Base-by-base conservation (phyloP, 352 stramenopile species). In the Pilasporangium apinafurcum region DNA sequence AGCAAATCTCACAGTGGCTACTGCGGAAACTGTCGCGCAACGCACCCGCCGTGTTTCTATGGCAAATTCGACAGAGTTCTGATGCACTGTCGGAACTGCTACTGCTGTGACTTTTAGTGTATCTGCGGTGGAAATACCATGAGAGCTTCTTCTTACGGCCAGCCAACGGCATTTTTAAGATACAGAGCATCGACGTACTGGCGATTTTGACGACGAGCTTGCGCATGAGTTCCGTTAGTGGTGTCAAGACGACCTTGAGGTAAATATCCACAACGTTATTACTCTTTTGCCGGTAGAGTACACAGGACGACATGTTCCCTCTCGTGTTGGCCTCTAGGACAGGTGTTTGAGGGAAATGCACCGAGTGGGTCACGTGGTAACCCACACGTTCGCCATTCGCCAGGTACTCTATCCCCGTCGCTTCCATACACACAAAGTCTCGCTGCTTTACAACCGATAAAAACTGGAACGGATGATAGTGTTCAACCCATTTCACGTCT, bases 61-160 rank as follows among this genome's bases (percentile, higher is more conserved):
- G n/a, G n/a, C n/a, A n/a, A n/a, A n/a, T n/a, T n/a, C n/a, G n/a
- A n/a, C n/a, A n/a, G n/a, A n/a, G n/a, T n/a, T n/a, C n/a, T n/a
- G n/a, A n/a, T n/a, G n/a, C n/a, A n/a, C n/a, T n/a, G n/a, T n/a
- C n/a, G n/a, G n/a, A n/a, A n/a, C n/a, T n/a, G n/a, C n/a, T n/a
- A n/a, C n/a, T n/a, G n/a, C n/a, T n/a, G n/a, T n/a, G n/a, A n/a
- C n/a, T n/a, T n/a, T n/a, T n/a, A n/a, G n/a, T n/a, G n/a, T n/a
- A n/a, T n/a, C n/a, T n/a, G n/a, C n/a, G n/a, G n/a, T n/a, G n/a
- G n/a, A n/a, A n/a, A n/a, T 65, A 59, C 75, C 74, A 86, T 38
- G 59, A 53, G 24, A 87, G 57, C 45, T 87, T 87, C 46, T 85
- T 82, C 66, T 81, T 82, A 39, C 70, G 65, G n/a, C 55, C 69